phyloP scores from a whole-genome alignment of 2,329 filamentous ascomycete species.

The Pseudovirgaria hyperparasitica region DNA sequence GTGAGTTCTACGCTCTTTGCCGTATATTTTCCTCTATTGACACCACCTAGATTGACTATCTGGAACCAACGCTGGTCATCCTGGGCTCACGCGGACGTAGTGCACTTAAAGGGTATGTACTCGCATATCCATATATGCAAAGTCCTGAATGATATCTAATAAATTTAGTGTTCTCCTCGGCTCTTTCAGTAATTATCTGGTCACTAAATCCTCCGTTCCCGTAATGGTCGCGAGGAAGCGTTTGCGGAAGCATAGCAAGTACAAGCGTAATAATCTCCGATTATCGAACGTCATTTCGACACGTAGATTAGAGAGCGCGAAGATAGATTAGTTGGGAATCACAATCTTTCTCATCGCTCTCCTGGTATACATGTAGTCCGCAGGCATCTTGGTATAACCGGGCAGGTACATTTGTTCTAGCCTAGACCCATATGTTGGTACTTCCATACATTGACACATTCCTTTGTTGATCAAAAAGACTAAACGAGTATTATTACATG shows the following conservation, averaged over 20 bases:
- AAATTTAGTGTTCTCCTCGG: conserved; percentile 68
- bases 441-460: no score
- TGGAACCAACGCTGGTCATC: conserved; percentile 85
- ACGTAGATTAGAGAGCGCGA: conserved; percentile 56
- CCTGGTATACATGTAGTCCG: no score
- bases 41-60: conserved; percentile 58
- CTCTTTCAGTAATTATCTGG: conserved; percentile 93
- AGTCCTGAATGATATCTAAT: conserved; percentile 11
- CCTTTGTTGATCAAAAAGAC: no score
- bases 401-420: no score
- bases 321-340: conserved; percentile 52
- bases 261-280: conserved; percentile 55
- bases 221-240: conserved; percentile 97
- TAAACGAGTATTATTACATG: no score
- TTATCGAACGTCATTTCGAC: conserved; percentile 70
- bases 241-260: conserved; percentile 74
- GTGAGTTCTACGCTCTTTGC: conserved; percentile 29
- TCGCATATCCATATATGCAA: conserved; percentile 3
- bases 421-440: no score
- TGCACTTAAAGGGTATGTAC: conserved; percentile 75
- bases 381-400: no score
- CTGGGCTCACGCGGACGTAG: conserved; percentile 84
- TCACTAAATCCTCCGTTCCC: conserved; percentile 90
- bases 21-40: conserved; percentile 11
- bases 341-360: no score